Evolutionary conservation across 805 yeast genomes (phyloP).

Genomic region (Pichia sporocuriosa): DNA sequence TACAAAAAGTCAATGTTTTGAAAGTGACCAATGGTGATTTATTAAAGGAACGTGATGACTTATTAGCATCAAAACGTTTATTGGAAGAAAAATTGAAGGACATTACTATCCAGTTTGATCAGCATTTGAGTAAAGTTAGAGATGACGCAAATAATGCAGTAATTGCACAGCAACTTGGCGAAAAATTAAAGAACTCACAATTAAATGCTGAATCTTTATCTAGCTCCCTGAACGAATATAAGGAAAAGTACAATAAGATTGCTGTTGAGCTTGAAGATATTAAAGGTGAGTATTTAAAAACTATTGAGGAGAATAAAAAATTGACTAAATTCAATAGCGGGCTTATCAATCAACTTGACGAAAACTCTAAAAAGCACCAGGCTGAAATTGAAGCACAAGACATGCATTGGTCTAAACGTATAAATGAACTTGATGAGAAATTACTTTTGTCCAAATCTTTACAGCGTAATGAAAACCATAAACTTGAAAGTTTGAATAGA

Average conservation of each 20-base stretch:
- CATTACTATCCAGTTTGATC: constrained; percentile 34
- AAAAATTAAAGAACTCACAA: constrained; percentile 32
- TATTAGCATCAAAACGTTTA: constrained; percentile 43
- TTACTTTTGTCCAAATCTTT: constrained; percentile 41
- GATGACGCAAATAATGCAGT: constrained; percentile 28
- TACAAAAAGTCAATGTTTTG: constrained; percentile 49
- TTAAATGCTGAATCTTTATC: constrained; percentile 27
- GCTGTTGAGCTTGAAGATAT: constrained; percentile 28
- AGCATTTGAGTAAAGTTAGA: constrained; percentile 28
- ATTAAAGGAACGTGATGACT: constrained; percentile 52
- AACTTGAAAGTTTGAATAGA: constrained; percentile 43
- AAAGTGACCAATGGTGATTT: constrained; percentile 56
- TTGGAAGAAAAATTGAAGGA: constrained; percentile 40
- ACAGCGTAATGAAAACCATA: constrained; percentile 47
- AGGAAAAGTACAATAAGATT: constrained; percentile 17
- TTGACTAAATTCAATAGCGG: constrained; percentile 49
- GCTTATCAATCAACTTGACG: constrained; percentile 38
- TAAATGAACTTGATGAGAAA: constrained; percentile 45
- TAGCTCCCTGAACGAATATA: constrained; percentile 22
- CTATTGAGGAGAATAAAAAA: constrained; percentile 62
- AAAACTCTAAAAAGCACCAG: constrained; percentile 42
- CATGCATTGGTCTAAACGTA: constrained; percentile 53
- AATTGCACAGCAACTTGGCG: constrained; percentile 25
- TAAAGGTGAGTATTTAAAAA: constrained; percentile 48
- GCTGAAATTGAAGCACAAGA: constrained; percentile 45